phyloP scores from a whole-genome alignment of 805 yeast genomes.

The Candida maesae region DNA sequence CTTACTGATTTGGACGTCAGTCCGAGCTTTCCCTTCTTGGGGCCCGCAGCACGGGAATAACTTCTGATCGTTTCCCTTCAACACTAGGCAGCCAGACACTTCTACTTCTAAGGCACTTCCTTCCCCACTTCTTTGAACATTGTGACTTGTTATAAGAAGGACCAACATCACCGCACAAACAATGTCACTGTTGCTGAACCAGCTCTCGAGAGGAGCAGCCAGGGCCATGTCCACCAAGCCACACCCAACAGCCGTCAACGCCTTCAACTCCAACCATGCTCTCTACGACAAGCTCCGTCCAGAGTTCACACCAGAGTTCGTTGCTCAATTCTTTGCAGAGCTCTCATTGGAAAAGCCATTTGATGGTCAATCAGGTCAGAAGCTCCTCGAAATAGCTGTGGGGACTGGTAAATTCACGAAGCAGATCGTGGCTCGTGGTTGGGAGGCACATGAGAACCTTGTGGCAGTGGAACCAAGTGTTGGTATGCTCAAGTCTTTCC shows the following conservation, averaged over 20 bases:
- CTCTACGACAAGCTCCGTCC: slow-evolving; percentile 53
- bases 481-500: slow-evolving; percentile 53
- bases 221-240: background rate
- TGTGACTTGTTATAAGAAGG: too few species aligned
- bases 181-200: background rate
- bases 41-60: too few species aligned
- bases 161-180: too few species aligned
- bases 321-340: slow-evolving; percentile 38
- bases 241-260: slow-evolving; percentile 38
- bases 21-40: too few species aligned
- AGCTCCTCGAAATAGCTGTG: slow-evolving; percentile 49
- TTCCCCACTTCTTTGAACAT: too few species aligned
- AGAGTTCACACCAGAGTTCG: slow-evolving; percentile 40
- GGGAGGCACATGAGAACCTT: slow-evolving; percentile 30
- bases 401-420: slow-evolving; percentile 65
- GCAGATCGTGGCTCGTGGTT: slow-evolving; percentile 37
- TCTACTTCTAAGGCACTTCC: too few species aligned
- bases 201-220: background rate
- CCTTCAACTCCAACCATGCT: slow-evolving; percentile 50
- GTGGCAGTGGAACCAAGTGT: slow-evolving; percentile 50
- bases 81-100: too few species aligned
- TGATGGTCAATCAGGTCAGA: slow-evolving; percentile 20
- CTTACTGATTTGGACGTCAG: too few species aligned
- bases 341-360: slow-evolving; percentile 28
- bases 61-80: too few species aligned